These are phyloP conservation scores for Yueomyces sp. DNA, from an alignment of 805 yeast genomes.

Conservation along the genomic window DNA sequence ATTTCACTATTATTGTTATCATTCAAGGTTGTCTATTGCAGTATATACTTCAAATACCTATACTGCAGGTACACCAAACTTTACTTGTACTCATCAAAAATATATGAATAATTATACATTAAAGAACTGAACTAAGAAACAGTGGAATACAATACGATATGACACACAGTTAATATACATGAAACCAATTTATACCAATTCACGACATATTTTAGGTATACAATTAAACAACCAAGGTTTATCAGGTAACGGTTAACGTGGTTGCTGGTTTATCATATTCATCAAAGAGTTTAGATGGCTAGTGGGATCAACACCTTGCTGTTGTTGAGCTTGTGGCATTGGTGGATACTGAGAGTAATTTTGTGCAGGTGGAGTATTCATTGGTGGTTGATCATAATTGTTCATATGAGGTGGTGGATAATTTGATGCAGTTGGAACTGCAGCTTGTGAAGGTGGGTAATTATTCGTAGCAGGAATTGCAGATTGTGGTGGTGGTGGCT, in stretches of 20 bases:
- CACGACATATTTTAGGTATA: neutral
- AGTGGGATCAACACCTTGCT: slow-evolving; percentile 21
- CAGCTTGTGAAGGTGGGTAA: neutral
- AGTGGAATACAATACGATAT: too few relatives aligned
- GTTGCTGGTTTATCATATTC: slow-evolving; percentile 30
- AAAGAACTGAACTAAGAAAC: too few relatives aligned
- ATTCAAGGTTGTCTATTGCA: too few relatives aligned
- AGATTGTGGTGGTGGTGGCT: slow-evolving; percentile 7
- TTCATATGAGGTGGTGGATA: slow-evolving; percentile 4
- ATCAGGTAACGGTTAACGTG: slow-evolving; percentile 2
- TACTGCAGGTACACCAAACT: too few relatives aligned
- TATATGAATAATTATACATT: too few relatives aligned
- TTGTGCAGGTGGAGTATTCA: slow-evolving; percentile 5
- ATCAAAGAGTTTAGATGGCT: slow-evolving; percentile 30
- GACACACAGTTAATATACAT: too few relatives aligned
- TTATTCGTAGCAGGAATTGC: slow-evolving; percentile 4
- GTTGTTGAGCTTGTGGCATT: slow-evolving; percentile 13
- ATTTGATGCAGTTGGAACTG: neutral
- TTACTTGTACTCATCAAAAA: too few relatives aligned
- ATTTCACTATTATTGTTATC: too few relatives aligned
- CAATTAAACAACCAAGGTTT: too few relatives aligned
- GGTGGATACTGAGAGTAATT: slow-evolving; percentile 8
- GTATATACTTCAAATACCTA: too few relatives aligned
- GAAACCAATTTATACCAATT: too few relatives aligned
- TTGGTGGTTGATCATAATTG: slow-evolving; percentile 4